Base-by-base conservation (phyloP, 2,329 filamentous ascomycete genomes). In the Beauveria bassiana region DNA sequence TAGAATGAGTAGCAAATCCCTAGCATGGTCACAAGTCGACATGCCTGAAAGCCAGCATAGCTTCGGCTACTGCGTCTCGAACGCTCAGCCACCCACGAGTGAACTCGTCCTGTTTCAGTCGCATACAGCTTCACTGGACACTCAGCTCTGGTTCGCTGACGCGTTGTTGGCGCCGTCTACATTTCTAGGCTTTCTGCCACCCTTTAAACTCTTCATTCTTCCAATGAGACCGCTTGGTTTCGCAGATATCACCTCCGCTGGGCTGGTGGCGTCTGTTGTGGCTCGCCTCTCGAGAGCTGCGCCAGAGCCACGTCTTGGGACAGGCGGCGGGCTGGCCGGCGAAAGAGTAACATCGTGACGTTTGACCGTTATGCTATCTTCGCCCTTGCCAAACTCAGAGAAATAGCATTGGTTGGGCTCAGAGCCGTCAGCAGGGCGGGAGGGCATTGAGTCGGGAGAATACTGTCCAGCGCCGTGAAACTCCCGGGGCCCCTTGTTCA, bases 161-260 rank as follows among this genome's bases (percentile, higher is more conserved):
- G 47, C 28, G 20, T 24, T 52, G 60, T 68, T 61, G 69, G 72
- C 66, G 67, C 71, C 64, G 69, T 72, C 65, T 71, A 75, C 62
- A 72, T 74, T 68, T 74, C 77, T 69, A 52, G 72, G 67, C 63
- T 72, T 71, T 65, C 86, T 81, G 38, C 85, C 85, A 56, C 88
- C 87, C 78, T 91, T 93, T 74, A 95, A 76, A 74, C 88, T 91
- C 81, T 90, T 92, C 77, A 95, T 90, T 60, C 91, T 84, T 58
- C 84, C 89, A 64, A 96, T 72, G 64, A 96, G 87, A 2, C 90
- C 88, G 52, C 83, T 82, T 53, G 73, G 73, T 70, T 79, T 78
- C 66, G 75, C 72, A 66, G 72, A 70, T 65, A 73, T 74, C 45
- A 76, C 78, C 62, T 78, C 77, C 54, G 70, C 70, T 20, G 70